Base-by-base conservation (phyloP, 75 land plant genomes). In the Chamaecyparis obtusa region DNA sequence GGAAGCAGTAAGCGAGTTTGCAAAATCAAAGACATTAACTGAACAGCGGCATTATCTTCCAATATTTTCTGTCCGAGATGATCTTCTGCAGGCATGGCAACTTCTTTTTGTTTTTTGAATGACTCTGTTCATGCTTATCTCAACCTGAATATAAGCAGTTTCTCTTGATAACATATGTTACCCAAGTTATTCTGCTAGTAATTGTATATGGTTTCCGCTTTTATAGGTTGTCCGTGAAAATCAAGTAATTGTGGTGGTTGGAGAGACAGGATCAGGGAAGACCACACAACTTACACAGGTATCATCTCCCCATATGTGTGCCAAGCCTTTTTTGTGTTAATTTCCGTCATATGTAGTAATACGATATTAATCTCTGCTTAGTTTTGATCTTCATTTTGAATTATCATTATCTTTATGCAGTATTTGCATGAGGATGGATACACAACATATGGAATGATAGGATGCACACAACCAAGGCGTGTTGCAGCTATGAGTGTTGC, bases 401-500 rank as follows among this genome's bases (percentile, higher is more conserved):
- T 46, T 81, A 3, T 81, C 5, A 41, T 78, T 49, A 54, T 57
- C 83, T 86, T 32, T 44, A 81, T 56, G 71, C 94, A 97, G 99
- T 98, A 96, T 91, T 89, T 98, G 39, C 94, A 95, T 90, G 99
- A 98, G 90, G 99, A 93, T 91, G 96, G 95, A 21, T 94, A 95
- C 86, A 93, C 99, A 27, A 91, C 87, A 36, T 90, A 93, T 93
- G 99, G 97, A 37, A 84, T 98, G 86, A 89, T 98, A 60, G 99
- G 99, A 35, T 98, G 99, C 87, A 98, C 99, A 27, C 99, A 98
- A 89, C 99, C 99, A 60, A 91, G 99, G 84, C 95, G 99, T 89
- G 99, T 98, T 48, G 99, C 99, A 41, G 99, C 99, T 9, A 96
- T 98, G 99, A 98, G 99, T 93, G 99, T 98, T 86, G 99, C 99